phyloP scores from a whole-genome alignment of 2,329 filamentous ascomycete species.

The Lachnellula subtilissima region DNA sequence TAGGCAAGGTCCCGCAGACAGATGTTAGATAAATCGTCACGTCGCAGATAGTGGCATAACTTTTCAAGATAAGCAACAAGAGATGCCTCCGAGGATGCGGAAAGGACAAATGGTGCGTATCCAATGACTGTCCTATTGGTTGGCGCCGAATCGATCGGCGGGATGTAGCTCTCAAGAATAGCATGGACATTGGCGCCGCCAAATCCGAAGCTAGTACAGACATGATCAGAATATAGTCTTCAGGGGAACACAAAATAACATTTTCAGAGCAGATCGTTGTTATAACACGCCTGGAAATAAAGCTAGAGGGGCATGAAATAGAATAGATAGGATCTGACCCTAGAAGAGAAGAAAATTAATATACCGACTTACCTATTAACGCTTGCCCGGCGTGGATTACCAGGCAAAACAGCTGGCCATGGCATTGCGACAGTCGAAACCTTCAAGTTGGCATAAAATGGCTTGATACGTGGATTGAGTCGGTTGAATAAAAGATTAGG shows the following conservation, averaged over 20 bases:
- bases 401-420: constrained; percentile 15
- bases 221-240: too few relatives aligned
- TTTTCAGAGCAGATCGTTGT: too few relatives aligned
- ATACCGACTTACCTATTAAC: too few relatives aligned
- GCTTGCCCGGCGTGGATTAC: too few relatives aligned
- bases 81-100: constrained; percentile 2
- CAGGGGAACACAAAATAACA: too few relatives aligned
- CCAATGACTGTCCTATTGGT: too few relatives aligned
- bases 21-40: background rate
- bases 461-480: constrained; percentile 20
- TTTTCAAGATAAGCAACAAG: background rate
- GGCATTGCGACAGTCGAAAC: constrained; percentile 6
- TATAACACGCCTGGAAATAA: too few relatives aligned
- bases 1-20: background rate
- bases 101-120: too few relatives aligned
- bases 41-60: background rate
- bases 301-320: too few relatives aligned
- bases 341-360: too few relatives aligned
- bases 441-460: constrained; percentile 9
- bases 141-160: background rate
- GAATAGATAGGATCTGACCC: too few relatives aligned
- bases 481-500: constrained; percentile 12
- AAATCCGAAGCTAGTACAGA: constrained; percentile 24
- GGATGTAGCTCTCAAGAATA: constrained; percentile 31
- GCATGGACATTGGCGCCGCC: constrained; percentile 24